phyloP scores from a whole-genome alignment of 768 basidiomycete species.

The Xerocomellus intermedius region DNA sequence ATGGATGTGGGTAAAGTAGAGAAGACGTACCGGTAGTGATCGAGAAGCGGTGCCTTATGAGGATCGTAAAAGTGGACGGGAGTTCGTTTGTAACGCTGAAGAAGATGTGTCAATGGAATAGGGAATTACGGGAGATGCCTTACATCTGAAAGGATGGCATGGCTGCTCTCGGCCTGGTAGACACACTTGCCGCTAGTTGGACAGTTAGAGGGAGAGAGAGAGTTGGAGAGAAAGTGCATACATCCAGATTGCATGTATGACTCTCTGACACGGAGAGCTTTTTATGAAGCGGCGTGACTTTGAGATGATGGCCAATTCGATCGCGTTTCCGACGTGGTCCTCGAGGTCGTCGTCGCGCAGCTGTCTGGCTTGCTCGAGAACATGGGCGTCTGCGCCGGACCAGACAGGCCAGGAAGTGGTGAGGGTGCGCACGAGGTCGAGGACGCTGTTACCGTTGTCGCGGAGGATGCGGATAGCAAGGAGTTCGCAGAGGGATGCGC shows the following conservation, averaged over 20 bases:
- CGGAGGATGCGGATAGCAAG: slow-evolving; percentile 80
- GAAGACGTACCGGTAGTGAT: slow-evolving; percentile 79
- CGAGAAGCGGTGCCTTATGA: slow-evolving; percentile 87
- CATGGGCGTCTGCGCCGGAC: slow-evolving; percentile 61
- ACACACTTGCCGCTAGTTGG: slow-evolving; percentile 78
- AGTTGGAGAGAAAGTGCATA: slow-evolving; percentile 32
- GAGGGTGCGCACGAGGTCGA: slow-evolving; percentile 66
- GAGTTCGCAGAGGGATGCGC: slow-evolving; percentile 86
- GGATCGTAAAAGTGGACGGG: slow-evolving; percentile 95
- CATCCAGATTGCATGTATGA: slow-evolving; percentile 84
- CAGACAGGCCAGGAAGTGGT: slow-evolving; percentile 84
- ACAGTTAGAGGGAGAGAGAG: slow-evolving; percentile 15
- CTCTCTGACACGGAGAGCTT: slow-evolving; percentile 83
- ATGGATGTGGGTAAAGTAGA: not conserved
- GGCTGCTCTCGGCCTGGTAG: slow-evolving; percentile 84
- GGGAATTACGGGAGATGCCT: slow-evolving; percentile 13
- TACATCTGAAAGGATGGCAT: slow-evolving; percentile 89
- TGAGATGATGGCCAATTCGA: slow-evolving; percentile 88
- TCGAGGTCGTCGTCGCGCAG: slow-evolving; percentile 72
- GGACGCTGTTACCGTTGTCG: slow-evolving; percentile 63
- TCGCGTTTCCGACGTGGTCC: slow-evolving; percentile 84
- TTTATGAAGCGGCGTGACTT: slow-evolving; percentile 89
- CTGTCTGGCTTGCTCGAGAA: slow-evolving; percentile 57
- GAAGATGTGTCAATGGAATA: not conserved
- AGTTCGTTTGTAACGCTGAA: slow-evolving; percentile 86